Evolutionary conservation across 768 basidiomycete genomes (phyloP), one percentile per base, ranked within the genome.

Genomic region (Leccinum ochraceum): DNA sequence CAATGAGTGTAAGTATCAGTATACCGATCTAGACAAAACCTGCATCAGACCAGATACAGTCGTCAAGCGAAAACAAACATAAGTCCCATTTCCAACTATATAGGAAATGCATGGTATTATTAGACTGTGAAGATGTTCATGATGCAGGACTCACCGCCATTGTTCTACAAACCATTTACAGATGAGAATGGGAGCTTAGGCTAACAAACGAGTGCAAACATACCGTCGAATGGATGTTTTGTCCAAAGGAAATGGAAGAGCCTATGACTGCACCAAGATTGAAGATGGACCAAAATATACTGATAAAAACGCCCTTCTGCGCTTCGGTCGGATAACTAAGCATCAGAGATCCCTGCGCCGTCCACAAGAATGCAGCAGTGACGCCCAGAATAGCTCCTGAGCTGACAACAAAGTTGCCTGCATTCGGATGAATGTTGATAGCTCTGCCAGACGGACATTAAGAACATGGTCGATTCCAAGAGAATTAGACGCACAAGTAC

Each of bases 191-290:
- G n/a, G 11, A 46, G n/a, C n/a, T n/a, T 11, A 20, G n/a, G 17
- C 3, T 20, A 6, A 20, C 11, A 46, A 42, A 46, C 42, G 42
- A 46, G n/a, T 20, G 11, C 1, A 20, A 46, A 46, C n/a, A 20
- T 46, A 46, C 44, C 44, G 44, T 46, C 44, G 44, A 46, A 46
- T 88, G 71, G 66, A 84, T 86, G 67, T 92, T 92, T 65, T 83
- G 77, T 1, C 84, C 92, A 44, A 93, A 77, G 10, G 90, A 85
- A 36, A 93, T 88, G 10, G 87, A 77, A 4, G 89, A 83, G 30
- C 92, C 91, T 49, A 94, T 85, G 52, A 94, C 89, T 50, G 86
- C 86, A 36, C 90, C 90, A n/a, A 92, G 62, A 66, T 93, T 92
- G 78, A 94, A 94, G 61, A 93, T 89, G 48, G 82, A 75, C 92